These are phyloP conservation scores for Apiospora sp. DNA, from an alignment of 2,329 filamentous ascomycete species.

Conservation along the genomic window DNA sequence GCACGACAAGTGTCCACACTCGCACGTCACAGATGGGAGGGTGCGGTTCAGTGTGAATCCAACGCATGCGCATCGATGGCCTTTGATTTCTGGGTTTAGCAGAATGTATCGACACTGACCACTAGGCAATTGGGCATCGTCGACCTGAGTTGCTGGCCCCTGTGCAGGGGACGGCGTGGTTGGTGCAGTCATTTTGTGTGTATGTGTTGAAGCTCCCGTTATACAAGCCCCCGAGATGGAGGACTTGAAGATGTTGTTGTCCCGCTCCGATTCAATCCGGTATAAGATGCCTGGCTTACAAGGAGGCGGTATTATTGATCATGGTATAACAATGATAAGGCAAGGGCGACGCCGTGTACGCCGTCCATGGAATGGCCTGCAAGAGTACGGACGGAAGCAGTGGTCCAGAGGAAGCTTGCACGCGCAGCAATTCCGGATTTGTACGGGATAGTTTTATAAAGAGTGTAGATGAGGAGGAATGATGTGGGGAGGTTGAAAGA, in stretches of 20 bases:
- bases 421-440: neutral
- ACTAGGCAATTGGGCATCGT: constrained; percentile 59
- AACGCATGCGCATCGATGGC: constrained; percentile 66
- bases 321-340: constrained; percentile 36
- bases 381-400: neutral
- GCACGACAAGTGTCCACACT: constrained; percentile 67
- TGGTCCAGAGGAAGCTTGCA: neutral
- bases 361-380: constrained; percentile 42
- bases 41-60: constrained; percentile 62
- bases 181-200: constrained; percentile 37
- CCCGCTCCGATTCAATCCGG: neutral
- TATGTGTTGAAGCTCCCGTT: neutral
- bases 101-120: constrained; percentile 68
- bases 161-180: constrained; percentile 40
- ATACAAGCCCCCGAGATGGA: neutral
- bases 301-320: constrained; percentile 37
- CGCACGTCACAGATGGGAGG: constrained; percentile 62
- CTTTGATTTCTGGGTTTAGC: constrained; percentile 62
- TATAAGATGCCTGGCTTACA: neutral
- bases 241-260: neutral
- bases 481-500: neutral
- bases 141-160: constrained; percentile 34
- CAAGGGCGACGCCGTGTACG: constrained; percentile 35
- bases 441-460: constrained; percentile 30
- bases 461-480: neutral